phyloP scores from a whole-genome alignment of 2,329 filamentous ascomycete genomes.

The Arthrobotrys entomopaga region DNA sequence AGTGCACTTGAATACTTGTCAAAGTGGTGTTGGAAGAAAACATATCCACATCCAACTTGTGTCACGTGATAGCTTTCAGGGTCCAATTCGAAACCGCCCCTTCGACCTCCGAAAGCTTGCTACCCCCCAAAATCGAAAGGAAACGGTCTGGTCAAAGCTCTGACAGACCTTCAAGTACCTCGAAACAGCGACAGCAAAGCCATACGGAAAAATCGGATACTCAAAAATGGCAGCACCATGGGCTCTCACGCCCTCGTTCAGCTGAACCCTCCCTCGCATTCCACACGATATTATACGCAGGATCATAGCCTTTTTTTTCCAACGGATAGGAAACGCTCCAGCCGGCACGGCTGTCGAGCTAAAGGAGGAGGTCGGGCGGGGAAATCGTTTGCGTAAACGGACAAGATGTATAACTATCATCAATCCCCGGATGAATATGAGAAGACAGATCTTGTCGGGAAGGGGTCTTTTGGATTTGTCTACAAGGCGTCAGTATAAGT shows the following conservation, averaged over 20 bases:
- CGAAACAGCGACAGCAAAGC: conserved; percentile 46
- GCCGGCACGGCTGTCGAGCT: conserved; percentile 47
- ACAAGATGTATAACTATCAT: conserved; percentile 46
- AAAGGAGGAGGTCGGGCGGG: conserved; percentile 39
- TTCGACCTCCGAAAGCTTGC: conserved; percentile 39
- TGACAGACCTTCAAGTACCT: conserved; percentile 21
- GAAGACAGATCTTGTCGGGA: conserved; percentile 57
- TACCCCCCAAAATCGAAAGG: conserved; percentile 40
- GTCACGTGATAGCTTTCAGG: conserved; percentile 53
- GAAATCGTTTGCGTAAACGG: conserved; percentile 18
- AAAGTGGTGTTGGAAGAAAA: conserved; percentile 34
- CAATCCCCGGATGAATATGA: conserved; percentile 52
- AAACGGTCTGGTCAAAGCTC: conserved; percentile 35
- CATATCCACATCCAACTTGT: conserved; percentile 2
- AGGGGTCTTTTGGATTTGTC: conserved; percentile 59
- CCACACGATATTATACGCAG: conserved; percentile 17
- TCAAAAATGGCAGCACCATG: conserved; percentile 41
- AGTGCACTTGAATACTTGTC: too few species aligned
- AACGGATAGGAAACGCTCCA: conserved; percentile 22
- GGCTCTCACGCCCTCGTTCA: conserved; percentile 29
- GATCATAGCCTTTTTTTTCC: conserved; percentile 45
- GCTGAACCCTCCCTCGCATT: conserved; percentile 41
- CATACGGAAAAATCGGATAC: conserved; percentile 18
- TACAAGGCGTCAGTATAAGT: conserved; percentile 58
- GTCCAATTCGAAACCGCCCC: conserved; percentile 50